Evolutionary conservation across 805 yeast genomes (phyloP).

Genomic region (Nakazawaea laoshanensis): DNA sequence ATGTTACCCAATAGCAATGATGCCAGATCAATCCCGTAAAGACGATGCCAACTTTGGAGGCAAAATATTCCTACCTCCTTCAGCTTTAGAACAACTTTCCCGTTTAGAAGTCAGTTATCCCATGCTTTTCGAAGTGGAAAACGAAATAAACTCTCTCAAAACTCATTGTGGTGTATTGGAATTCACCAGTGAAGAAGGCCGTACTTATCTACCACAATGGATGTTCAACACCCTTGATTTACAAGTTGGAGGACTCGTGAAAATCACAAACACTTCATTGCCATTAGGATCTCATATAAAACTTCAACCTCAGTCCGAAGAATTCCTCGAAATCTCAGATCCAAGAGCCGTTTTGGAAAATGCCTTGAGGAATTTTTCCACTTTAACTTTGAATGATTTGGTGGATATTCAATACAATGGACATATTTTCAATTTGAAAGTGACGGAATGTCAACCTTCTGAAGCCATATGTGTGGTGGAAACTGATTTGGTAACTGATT

Average conservation of each 20-base stretch:
- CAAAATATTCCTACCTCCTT: slow-evolving; percentile 88
- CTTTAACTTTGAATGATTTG: slow-evolving; percentile 76
- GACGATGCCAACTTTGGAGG: slow-evolving; percentile 90
- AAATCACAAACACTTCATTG: slow-evolving; percentile 67
- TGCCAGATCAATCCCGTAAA: slow-evolving; percentile 67
- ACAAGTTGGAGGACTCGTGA: slow-evolving; percentile 74
- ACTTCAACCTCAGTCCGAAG: slow-evolving; percentile 91
- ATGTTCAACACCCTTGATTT: slow-evolving; percentile 74
- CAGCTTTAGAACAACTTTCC: slow-evolving; percentile 81
- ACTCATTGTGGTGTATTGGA: slow-evolving; percentile 95
- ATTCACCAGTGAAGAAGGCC: slow-evolving; percentile 95
- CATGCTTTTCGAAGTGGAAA: slow-evolving; percentile 78
- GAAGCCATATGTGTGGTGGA: slow-evolving; percentile 89
- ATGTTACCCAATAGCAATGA: slow-evolving; percentile 85
- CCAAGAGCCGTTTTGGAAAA: slow-evolving; percentile 96
- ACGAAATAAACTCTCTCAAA: slow-evolving; percentile 43
- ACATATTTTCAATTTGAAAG: slow-evolving; percentile 67
- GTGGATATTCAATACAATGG: slow-evolving; percentile 82
- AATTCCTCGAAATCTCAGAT: slow-evolving; percentile 86
- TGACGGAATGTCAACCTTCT: slow-evolving; percentile 82
- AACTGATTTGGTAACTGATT: slow-evolving; percentile 93
- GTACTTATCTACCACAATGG: slow-evolving; percentile 94
- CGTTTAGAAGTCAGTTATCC: slow-evolving; percentile 92
- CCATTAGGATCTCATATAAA: slow-evolving; percentile 86
- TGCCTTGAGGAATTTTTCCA: slow-evolving; percentile 82